A percentile compares a stretch with the other conserved stretches of the same genome.
These are phyloP conservation scores for Mangifera indica DNA, from an alignment of 345 rosid species.

Conservation along the genomic window DNA sequence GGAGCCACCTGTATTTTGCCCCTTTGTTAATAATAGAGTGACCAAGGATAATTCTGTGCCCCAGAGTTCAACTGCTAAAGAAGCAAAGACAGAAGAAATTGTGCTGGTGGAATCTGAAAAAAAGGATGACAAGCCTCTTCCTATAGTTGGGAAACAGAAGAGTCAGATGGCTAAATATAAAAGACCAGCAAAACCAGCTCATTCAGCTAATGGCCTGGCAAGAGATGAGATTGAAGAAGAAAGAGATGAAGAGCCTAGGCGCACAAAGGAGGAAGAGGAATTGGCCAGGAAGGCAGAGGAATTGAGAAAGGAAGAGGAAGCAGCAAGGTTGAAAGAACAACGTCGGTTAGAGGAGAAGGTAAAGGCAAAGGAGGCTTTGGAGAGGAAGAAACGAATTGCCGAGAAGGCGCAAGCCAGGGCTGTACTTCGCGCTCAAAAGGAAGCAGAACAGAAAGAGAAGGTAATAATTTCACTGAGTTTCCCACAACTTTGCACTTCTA, in stretches of 20 bases:
- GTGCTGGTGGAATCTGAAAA: constrained; percentile 33
- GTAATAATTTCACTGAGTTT: constrained; percentile 33
- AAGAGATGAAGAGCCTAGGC: constrained; percentile 51
- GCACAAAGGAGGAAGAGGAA: constrained; percentile 74
- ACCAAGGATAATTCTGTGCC: constrained; percentile 30
- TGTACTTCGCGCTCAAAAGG: constrained; percentile 60
- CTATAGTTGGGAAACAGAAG: constrained; percentile 43
- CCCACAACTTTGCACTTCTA: not conserved
- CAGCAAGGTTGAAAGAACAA: constrained; percentile 57
- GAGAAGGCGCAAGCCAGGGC: constrained; percentile 82
- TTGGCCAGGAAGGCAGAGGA: constrained; percentile 68
- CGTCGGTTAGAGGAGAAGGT: constrained; percentile 65
- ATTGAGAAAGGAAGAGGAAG: constrained; percentile 67
- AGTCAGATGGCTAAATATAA: constrained; percentile 39
- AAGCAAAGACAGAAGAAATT: constrained; percentile 29
- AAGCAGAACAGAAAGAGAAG: constrained; percentile 77
- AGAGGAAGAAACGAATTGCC: constrained; percentile 67
- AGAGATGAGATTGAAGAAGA: constrained; percentile 42
- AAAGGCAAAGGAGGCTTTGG: constrained; percentile 77
- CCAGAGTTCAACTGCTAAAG: constrained; percentile 30
- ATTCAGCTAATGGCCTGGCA: constrained; percentile 26
- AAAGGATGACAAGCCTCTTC: constrained; percentile 29
- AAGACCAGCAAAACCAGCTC: constrained; percentile 38
- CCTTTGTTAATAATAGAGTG: constrained; percentile 29
- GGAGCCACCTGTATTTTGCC: constrained; percentile 50